Evolutionary conservation across 1,284 basidiomycete genomes (phyloP), one percentile per base, ranked within the genome.

Genomic region (Rhizoctonia solani): DNA sequence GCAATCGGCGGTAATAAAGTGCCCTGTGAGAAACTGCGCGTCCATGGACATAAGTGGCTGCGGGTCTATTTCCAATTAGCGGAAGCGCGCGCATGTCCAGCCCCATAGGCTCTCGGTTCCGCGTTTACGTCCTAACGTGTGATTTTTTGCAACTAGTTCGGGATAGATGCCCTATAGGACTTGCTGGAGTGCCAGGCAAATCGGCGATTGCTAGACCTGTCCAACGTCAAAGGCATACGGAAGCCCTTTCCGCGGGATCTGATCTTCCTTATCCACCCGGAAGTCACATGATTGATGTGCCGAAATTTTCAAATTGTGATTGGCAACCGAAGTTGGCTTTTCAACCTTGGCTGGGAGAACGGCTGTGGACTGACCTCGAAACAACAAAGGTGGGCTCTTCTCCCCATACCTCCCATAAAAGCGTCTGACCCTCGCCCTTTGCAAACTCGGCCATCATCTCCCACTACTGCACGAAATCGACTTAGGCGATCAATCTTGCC

Each of bases 241-340:
- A n/a, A n/a, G n/a, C n/a, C n/a, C n/a, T 55, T 61, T 47, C 58
- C 58, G 50, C 58, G 58, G 58, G 46, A 49, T 61, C 27, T 14
- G 58, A 61, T 61, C 46, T 49, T n/a, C 44, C 30, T 46, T 34
- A 8, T 16, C 37, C n/a, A 58, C 47, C 55, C 39, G 54, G 42
- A 25, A 16, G 58, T 61, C 58, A 61, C 58, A 46, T 61, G 58
- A 46, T 23, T 5, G 25, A 39, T 29, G 46, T 61, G 58, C 58
- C 58, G 58, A 61, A 61, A 2, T 61, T 61, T 59, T 61, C 27
- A 61, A 61, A 61, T 61, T 32, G 58, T 29, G 58, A 61, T 61
- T 61, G 58, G 58, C 58, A 61, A 61, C 58, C 58, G 58, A 58
- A 61, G 29, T 61, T 61, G 44, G 16, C 29, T 61, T 41, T 50